Evolutionary conservation across 2,329 filamentous ascomycete genomes (phyloP).

Genomic region (Fusarium pseudocircinatum): DNA sequence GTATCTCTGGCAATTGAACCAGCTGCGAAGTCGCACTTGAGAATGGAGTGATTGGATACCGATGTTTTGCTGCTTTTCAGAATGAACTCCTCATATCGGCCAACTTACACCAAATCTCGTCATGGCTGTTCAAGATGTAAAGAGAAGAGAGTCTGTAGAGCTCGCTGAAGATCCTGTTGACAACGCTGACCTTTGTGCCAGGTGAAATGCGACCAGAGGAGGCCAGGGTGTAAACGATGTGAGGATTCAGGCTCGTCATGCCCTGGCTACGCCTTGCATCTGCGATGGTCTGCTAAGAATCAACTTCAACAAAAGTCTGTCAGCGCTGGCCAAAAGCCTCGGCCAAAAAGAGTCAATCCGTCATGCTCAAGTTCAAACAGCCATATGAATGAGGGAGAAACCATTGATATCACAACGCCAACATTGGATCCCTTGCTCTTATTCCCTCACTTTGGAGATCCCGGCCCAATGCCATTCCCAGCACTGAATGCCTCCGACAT

Average conservation of each 20-base stretch:
- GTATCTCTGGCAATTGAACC: neutral
- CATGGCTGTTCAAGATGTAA: neutral
- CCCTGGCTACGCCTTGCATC: neutral
- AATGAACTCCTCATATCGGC: neutral
- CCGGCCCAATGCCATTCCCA: neutral
- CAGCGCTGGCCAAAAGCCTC: neutral
- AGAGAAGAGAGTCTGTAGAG: neutral
- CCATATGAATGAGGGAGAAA: neutral
- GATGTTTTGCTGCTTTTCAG: no score
- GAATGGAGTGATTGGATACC: neutral
- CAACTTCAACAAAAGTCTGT: neutral
- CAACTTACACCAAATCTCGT: neutral
- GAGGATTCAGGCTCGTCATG: neutral
- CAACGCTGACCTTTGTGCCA: no score
- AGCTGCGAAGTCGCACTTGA: neutral
- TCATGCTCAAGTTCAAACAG: neutral
- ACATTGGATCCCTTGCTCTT: neutral
- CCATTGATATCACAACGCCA: fast-evolving
- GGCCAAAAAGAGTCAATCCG: neutral
- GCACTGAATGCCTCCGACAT: neutral
- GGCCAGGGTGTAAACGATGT: neutral
- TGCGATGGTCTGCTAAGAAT: neutral
- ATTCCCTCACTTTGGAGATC: neutral
- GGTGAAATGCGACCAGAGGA: neutral
- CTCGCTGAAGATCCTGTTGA: no score